Conservation (phyloP, 768 basidiomycete species). For the Termitomyces bulborhizus region DNA sequence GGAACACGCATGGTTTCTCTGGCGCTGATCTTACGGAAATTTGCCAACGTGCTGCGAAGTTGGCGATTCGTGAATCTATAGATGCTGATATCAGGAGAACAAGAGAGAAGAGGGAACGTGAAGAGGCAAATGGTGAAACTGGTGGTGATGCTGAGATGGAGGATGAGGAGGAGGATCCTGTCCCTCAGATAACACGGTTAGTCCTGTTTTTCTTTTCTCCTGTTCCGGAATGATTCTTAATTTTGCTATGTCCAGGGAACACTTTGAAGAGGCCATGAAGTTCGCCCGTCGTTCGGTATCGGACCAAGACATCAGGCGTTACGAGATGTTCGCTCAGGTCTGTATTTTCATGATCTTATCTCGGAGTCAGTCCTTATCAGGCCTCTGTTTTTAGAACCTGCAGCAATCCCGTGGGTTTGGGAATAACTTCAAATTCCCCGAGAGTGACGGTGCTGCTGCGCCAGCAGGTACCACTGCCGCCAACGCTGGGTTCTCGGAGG, state of each 20-base stretch:
- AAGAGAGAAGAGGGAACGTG: conserved; percentile 76
- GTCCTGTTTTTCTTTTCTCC: conserved; percentile 14
- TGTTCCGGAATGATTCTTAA: conserved; percentile 1
- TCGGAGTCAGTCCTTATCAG: conserved; percentile 3
- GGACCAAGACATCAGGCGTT: conserved; percentile 93
- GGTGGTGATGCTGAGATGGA: conserved; percentile 60
- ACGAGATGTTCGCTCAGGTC: conserved; percentile 97
- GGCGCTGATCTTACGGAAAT: conserved; percentile 99
- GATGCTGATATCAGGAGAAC: conserved; percentile 81
- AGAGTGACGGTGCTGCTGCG: conserved; percentile 36
- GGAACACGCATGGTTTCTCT: conserved; percentile 94
- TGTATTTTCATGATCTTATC: conserved; percentile 5
- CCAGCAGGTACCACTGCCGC: conserved; percentile 38
- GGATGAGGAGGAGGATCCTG: conserved; percentile 83
- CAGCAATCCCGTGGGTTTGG: conserved; percentile 92
- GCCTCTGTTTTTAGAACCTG: conserved; percentile 51
- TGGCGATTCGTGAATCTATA: conserved; percentile 93
- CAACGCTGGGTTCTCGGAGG: conserved; percentile 80
- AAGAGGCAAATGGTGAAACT: conserved; percentile 47
- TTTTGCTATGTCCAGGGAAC: conserved; percentile 44
- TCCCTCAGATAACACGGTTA: conserved; percentile 78
- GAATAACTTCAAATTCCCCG: conserved; percentile 98
- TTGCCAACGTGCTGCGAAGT: conserved; percentile 95
- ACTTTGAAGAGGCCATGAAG: conserved; percentile 99
- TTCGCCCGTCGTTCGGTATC: conserved; percentile 96